A percentile compares a stretch with the other conserved stretches of the same genome.
Conservation (phyloP, 2,329 filamentous ascomycete species). For the Cordyceps cicadae region DNA sequence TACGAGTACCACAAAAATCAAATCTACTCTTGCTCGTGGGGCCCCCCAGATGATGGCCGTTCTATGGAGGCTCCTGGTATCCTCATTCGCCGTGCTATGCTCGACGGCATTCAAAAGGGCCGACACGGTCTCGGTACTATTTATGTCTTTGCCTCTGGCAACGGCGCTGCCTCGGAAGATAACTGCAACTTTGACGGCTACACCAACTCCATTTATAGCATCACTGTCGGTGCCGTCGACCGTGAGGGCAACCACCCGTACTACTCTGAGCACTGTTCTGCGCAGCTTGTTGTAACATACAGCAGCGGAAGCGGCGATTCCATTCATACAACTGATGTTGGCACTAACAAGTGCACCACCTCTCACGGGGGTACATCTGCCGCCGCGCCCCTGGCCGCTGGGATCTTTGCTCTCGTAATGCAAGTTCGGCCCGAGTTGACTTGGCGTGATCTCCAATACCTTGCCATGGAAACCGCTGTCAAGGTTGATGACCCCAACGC, state of each 20-base stretch:
- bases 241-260: slow-evolving; percentile 81
- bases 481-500: slow-evolving; percentile 61
- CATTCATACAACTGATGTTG: slow-evolving; percentile 96
- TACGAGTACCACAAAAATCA: slow-evolving; percentile 87
- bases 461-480: slow-evolving; percentile 76
- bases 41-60: slow-evolving; percentile 82
- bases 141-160: slow-evolving; percentile 91
- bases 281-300: slow-evolving; percentile 91
- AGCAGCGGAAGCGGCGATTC: slow-evolving; percentile 82
- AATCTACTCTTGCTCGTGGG: slow-evolving; percentile 99
- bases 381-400: slow-evolving; percentile 84
- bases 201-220: slow-evolving; percentile 98
- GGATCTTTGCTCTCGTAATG: slow-evolving; percentile 82
- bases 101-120: slow-evolving; percentile 85
- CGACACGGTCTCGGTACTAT: slow-evolving; percentile 77
- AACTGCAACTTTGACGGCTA: slow-evolving; percentile 99
- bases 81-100: slow-evolving; percentile 81
- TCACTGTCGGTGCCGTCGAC: slow-evolving; percentile 91
- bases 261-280: slow-evolving; percentile 94
- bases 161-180: slow-evolving; percentile 77
- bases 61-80: slow-evolving; percentile 92
- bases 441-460: slow-evolving; percentile 92
- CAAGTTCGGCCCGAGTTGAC: slow-evolving; percentile 76
- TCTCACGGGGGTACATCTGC: slow-evolving; percentile 93
- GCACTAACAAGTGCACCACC: slow-evolving; percentile 66